phyloP scores from a whole-genome alignment of 2,329 filamentous ascomycete species.

The Cercospora sp. region DNA sequence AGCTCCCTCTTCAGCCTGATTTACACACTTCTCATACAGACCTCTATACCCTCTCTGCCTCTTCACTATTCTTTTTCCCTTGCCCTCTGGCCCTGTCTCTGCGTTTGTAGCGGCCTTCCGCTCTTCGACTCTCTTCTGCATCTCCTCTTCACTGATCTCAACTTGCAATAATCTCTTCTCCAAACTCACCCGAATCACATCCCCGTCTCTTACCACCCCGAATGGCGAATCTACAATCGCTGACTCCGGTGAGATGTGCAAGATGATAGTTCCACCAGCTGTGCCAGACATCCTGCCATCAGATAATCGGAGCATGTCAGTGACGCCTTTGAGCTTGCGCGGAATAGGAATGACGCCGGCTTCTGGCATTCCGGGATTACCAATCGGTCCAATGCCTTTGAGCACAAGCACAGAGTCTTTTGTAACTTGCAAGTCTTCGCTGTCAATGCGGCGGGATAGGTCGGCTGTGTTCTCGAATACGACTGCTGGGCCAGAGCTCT shows the following conservation, averaged over 20 bases:
- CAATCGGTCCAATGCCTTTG: constrained; percentile 53
- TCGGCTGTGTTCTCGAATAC: constrained; percentile 53
- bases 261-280: constrained; percentile 55
- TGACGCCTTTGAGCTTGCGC: constrained; percentile 52
- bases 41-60: constrained; percentile 58
- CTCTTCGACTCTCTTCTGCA: constrained; percentile 42
- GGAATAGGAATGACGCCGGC: constrained; percentile 55
- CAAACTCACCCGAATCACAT: constrained; percentile 50
- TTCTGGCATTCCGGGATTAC: constrained; percentile 56
- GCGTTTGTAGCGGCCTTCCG: constrained; percentile 26
- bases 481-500: constrained; percentile 48
- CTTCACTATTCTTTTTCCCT: constrained; percentile 33
- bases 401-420: constrained; percentile 50
- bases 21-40: constrained; percentile 60
- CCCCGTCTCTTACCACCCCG: constrained; percentile 51
- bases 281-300: constrained; percentile 59
- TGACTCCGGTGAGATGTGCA: constrained; percentile 57
- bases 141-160: constrained; percentile 45
- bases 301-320: constrained; percentile 55
- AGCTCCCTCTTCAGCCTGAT: constrained; percentile 59
- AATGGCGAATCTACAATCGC: constrained; percentile 50
- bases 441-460: constrained; percentile 49
- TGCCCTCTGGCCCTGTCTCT: constrained; percentile 25
- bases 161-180: constrained; percentile 46
- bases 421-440: constrained; percentile 46